A percentile compares a stretch with the other conserved stretches of the same genome.
Conservation (phyloP, 805 yeast genomes). For the Metschnikowia henanensis region DNA sequence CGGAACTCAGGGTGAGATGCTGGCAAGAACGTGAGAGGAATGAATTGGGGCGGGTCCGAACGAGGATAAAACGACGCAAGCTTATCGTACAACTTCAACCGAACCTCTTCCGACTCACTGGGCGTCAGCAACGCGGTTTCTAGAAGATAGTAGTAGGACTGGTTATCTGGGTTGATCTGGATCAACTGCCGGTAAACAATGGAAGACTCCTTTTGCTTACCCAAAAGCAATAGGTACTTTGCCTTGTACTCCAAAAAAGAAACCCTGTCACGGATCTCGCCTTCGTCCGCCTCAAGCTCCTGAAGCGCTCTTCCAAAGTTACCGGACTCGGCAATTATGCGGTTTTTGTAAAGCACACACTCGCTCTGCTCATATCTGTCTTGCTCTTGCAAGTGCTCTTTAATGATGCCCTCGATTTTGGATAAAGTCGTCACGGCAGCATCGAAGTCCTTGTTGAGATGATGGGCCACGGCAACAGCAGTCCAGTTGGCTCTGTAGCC, state of each 20-base stretch:
- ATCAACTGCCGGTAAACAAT: constrained; percentile 64
- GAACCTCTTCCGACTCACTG: constrained; percentile 44
- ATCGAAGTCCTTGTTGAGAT: constrained; percentile 63
- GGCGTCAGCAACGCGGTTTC: constrained; percentile 63
- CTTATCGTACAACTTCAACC: constrained; percentile 62
- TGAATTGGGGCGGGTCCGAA: constrained; percentile 74
- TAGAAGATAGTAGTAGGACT: constrained; percentile 60
- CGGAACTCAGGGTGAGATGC: constrained; percentile 51
- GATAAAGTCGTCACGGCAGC: constrained; percentile 71
- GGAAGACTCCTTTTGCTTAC: constrained; percentile 62
- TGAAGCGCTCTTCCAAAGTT: constrained; percentile 64
- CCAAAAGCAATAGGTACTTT: constrained; percentile 57
- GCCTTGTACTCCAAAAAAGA: constrained; percentile 69
- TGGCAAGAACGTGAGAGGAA: constrained; percentile 73
- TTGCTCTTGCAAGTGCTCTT: constrained; percentile 62
- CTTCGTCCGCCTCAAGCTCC: constrained; percentile 51
- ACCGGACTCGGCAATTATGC: constrained; percentile 61
- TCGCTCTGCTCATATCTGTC: constrained; percentile 83
- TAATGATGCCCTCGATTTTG: constrained; percentile 73
- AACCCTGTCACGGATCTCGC: constrained; percentile 53
- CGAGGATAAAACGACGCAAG: constrained; percentile 73
- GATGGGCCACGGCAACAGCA: constrained; percentile 81
- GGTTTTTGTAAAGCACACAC: constrained; percentile 70
- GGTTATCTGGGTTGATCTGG: constrained; percentile 83
- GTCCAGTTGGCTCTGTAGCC: constrained; percentile 94